Evolutionary conservation across 495 filamentous ascomycete species (phyloP).

Genomic region (Penicillium coffeae): DNA sequence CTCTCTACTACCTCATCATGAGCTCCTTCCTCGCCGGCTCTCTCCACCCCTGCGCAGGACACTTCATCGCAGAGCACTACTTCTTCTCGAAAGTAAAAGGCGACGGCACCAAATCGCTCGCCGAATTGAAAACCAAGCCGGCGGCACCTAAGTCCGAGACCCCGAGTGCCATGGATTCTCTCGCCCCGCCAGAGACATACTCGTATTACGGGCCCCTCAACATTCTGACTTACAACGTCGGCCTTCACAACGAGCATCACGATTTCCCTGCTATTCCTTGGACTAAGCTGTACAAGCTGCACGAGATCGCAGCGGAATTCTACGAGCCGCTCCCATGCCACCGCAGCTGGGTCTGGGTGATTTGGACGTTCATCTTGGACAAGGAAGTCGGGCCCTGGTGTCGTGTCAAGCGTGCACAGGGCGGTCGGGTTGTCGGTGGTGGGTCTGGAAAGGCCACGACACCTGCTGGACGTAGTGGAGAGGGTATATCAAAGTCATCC

Average conservation of each 20-base stretch:
- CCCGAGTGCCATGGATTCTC: slow-evolving; percentile 39
- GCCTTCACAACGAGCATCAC: slow-evolving; percentile 97
- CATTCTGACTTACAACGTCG: slow-evolving; percentile 92
- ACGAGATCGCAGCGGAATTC: slow-evolving; percentile 84
- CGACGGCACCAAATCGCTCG: slow-evolving; percentile 54
- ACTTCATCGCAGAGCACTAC: slow-evolving; percentile 99
- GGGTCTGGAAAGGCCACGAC: slow-evolving; percentile 16
- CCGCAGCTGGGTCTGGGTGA: slow-evolving; percentile 84
- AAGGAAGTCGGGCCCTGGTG: slow-evolving; percentile 82
- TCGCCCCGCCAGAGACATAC: slow-evolving; percentile 87
- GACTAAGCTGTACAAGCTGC: slow-evolving; percentile 72
- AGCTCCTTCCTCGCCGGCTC: slow-evolving; percentile 91
- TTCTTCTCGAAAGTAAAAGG: slow-evolving; percentile 72
- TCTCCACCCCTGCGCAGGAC: slow-evolving; percentile 90
- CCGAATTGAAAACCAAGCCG: slow-evolving; percentile 27
- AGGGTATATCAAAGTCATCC: slow-evolving; percentile 39
- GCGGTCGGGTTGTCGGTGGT: slow-evolving; percentile 60
- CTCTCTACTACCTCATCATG: slow-evolving; percentile 73
- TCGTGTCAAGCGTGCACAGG: slow-evolving; percentile 86
- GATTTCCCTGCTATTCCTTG: slow-evolving; percentile 97
- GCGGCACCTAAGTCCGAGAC: slow-evolving; percentile 17
- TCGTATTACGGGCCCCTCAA: slow-evolving; percentile 96
- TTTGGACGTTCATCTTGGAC: slow-evolving; percentile 94
- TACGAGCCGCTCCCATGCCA: slow-evolving; percentile 86
- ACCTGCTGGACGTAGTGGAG: slow-evolving; percentile 37